Evolutionary conservation across 2,329 filamentous ascomycete genomes (phyloP).

Genomic region (Diaporthe capsici): DNA sequence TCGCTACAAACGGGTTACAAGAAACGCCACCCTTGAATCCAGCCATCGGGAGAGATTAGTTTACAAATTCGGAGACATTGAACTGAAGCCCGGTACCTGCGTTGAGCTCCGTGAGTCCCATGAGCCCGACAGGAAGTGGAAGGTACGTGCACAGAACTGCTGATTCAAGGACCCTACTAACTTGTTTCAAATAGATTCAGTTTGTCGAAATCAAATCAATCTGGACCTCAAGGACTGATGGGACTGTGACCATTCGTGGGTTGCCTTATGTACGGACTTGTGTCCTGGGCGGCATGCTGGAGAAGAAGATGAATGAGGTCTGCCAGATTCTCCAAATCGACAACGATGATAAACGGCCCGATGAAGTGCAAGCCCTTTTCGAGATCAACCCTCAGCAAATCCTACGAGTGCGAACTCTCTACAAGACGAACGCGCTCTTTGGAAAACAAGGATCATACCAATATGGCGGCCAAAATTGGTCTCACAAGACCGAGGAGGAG

Average conservation of each 20-base stretch:
- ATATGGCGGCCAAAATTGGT: too few species aligned
- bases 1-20: background rate
- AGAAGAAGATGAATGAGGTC: constrained; percentile 59
- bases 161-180: constrained; percentile 44
- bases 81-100: background rate
- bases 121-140: background rate
- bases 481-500: too few species aligned
- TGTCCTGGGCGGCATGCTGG: constrained; percentile 53
- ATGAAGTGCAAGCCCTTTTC: constrained; percentile 55
- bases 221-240: constrained; percentile 41
- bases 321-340: constrained; percentile 59
- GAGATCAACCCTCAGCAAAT: constrained; percentile 59
- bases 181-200: constrained; percentile 43
- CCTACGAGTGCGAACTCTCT: constrained; percentile 57
- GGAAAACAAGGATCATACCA: too few species aligned
- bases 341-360: constrained; percentile 50
- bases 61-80: background rate
- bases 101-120: constrained; percentile 24
- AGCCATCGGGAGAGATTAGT: background rate
- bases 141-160: constrained; percentile 35
- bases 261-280: constrained; percentile 54
- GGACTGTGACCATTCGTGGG: constrained; percentile 57
- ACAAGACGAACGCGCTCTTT: constrained; percentile 66
- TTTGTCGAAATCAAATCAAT: constrained; percentile 61
- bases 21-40: background rate